These are phyloP conservation scores for Millerozyma acaciae DNA, from an alignment of 805 yeast species.

Conservation along the genomic window DNA sequence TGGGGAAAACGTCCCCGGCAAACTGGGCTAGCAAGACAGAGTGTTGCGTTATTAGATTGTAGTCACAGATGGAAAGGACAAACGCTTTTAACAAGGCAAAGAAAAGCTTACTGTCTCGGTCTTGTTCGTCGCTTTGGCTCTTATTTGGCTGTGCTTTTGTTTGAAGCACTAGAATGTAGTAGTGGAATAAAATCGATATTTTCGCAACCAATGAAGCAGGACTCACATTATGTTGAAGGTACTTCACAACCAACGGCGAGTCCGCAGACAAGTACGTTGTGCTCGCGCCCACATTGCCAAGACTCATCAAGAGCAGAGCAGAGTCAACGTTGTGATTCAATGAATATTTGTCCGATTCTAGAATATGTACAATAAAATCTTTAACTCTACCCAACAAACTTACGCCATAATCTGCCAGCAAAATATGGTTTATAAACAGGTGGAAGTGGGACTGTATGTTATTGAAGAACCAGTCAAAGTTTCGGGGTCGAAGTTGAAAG, in stretches of 20 bases:
- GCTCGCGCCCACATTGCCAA: too few relatives aligned
- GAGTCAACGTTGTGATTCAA: too few relatives aligned
- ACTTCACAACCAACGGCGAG: too few relatives aligned
- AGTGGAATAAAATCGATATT: slow-evolving; percentile 16
- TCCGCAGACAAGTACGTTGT: too few relatives aligned
- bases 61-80: slow-evolving; percentile 21
- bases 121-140: not conserved
- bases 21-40: too few relatives aligned
- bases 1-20: too few relatives aligned
- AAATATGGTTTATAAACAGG: slow-evolving; percentile 7
- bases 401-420: slow-evolving; percentile 6
- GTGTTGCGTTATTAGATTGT: too few relatives aligned
- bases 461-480: not conserved
- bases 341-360: not conserved
- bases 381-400: slow-evolving; percentile 3
- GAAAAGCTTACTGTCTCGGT: too few relatives aligned
- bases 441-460: not conserved
- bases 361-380: not conserved
- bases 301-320: too few relatives aligned
- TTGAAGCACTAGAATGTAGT: slow-evolving; percentile 2
- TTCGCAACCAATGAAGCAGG: too few relatives aligned
- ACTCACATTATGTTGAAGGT: too few relatives aligned
- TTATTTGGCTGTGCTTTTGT: not conserved
- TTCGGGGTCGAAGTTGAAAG: not conserved
- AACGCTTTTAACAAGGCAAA: slow-evolving; percentile 6